A percentile compares a stretch with the other conserved stretches of the same genome.
phyloP scores from a whole-genome alignment of 192 early-diverging fungal genomes.

The Allomyces arbusculus region DNA sequence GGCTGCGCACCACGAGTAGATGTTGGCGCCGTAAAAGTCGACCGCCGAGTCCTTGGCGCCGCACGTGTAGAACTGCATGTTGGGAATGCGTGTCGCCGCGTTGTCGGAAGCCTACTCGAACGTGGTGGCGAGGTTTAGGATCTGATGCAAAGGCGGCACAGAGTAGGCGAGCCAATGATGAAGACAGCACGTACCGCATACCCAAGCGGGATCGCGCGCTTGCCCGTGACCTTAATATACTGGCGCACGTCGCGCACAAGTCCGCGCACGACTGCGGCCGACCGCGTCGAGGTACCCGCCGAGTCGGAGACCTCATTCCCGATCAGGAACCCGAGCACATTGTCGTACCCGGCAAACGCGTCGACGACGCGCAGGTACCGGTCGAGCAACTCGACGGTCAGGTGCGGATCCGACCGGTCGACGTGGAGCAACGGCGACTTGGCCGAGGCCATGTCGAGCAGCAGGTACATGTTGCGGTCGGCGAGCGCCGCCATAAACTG shows the following conservation, averaged over 20 bases:
- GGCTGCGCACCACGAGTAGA: slow-evolving; percentile 61
- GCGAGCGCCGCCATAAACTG: slow-evolving; percentile 46
- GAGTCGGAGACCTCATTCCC: slow-evolving; percentile 57
- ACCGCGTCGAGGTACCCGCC: slow-evolving; percentile 30
- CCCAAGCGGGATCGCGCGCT: slow-evolving; percentile 42
- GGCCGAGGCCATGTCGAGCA: slow-evolving; percentile 42
- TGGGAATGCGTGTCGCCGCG: slow-evolving; percentile 7
- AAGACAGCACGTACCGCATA: slow-evolving; percentile 21
- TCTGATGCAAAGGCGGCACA: neutral
- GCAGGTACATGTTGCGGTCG: slow-evolving; percentile 46
- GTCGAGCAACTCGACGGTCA: slow-evolving; percentile 28
- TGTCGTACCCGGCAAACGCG: slow-evolving; percentile 39
- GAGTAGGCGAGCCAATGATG: neutral
- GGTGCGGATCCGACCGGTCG: slow-evolving; percentile 41
- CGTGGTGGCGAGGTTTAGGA: slow-evolving; percentile 5
- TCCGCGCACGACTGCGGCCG: slow-evolving; percentile 44
- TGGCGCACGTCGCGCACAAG: slow-evolving; percentile 40
- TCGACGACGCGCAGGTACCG: slow-evolving; percentile 38
- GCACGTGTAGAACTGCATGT: neutral
- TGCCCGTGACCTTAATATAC: slow-evolving; percentile 25
- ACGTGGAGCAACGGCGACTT: slow-evolving; percentile 21
- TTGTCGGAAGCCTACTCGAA: slow-evolving; percentile 11
- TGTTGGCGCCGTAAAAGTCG: slow-evolving; percentile 54
- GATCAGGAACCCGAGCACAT: slow-evolving; percentile 45
- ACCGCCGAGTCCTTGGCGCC: slow-evolving; percentile 10